Evolutionary conservation across 257 asterid species (phyloP), one percentile per base, ranked within the genome.

Genomic region (Linaria vulgaris): DNA sequence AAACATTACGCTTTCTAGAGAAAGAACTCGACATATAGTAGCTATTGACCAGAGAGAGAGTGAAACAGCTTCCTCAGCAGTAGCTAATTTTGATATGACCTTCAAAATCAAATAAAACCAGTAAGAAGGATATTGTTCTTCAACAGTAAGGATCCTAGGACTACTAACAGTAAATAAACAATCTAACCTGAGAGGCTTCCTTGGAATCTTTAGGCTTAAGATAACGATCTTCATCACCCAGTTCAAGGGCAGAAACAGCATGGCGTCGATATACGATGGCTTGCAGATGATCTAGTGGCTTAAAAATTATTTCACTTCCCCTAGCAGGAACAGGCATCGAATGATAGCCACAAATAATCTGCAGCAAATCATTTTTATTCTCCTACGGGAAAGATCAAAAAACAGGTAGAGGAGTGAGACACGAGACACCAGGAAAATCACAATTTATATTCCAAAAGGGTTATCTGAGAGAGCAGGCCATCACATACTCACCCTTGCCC

Each of bases 1-100:
- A 7, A 38, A 59, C 48, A 53, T 80, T 86, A 91, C 98, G 16
- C 66, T 88, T 72, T 88, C 95, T 74, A 88, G 91, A 67, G 98
- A 83, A 81, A 91, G 96, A 70, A 82, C 84, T 63, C 96, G 95
- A 68, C 98, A 91, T 65, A 76, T 74, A 59, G 98, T 78, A 65
- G 95, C 84, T 6, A 85, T 82, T 69, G 98, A 81, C 98, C 98
- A 91, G 31, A 76, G 50, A 66, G 98, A 86, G 73, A 91, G 82
- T 51, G 92, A 80, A 78, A 55, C 78, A 76, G 98, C 98, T 83
- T 88, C 98, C 85, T 91, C 98, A 1, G 89, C 96, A 74, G 75
- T 72, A 61, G 89, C 88, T 74, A 91, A 69, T 72, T 75, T 83
- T 67, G 83, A 66, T 72, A 72, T 76, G 72, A 80, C 87, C 98